Percentiles rank a stretch among this genome's conserved stretches.
phyloP scores from a whole-genome alignment of 345 rosid species.

The Brassica cretica region DNA sequence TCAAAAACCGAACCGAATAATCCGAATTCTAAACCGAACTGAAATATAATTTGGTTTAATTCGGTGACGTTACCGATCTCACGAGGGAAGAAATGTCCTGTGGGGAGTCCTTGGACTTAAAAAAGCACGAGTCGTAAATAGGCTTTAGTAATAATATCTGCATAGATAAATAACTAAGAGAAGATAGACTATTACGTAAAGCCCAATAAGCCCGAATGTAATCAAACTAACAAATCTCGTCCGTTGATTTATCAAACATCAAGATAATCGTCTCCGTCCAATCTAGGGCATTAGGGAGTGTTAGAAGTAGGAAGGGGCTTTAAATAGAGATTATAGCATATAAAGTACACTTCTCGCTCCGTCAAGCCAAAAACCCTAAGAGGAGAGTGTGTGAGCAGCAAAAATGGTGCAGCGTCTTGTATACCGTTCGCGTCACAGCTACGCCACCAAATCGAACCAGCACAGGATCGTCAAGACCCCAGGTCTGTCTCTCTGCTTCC shows the following conservation, averaged over 20 bases:
- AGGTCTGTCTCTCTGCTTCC: conserved; percentile 39
- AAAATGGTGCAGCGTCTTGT: conserved; percentile 96
- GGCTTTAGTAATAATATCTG: background rate
- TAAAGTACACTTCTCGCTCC: conserved; percentile 19
- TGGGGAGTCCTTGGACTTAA: background rate
- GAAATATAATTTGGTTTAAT: background rate
- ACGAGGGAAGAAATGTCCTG: no score
- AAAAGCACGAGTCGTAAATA: background rate
- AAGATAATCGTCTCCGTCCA: conserved; percentile 22
- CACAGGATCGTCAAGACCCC: conserved; percentile 92
- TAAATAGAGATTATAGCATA: background rate
- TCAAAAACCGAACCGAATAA: background rate
- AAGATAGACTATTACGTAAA: background rate
- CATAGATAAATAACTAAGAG: background rate
- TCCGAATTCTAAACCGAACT: background rate
- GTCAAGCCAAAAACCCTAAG: conserved; percentile 44
- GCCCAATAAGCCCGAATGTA: background rate
- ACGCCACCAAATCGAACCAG: conserved; percentile 95
- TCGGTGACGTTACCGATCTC: background rate
- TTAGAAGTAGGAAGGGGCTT: background rate
- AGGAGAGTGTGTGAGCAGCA: conserved; percentile 15
- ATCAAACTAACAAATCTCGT: background rate
- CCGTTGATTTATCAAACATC: background rate
- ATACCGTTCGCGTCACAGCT: conserved; percentile 85
- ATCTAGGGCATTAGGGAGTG: conserved; percentile 50